Conservation (phyloP, 2,329 filamentous ascomycete species). For the Pyricularia sp. region DNA sequence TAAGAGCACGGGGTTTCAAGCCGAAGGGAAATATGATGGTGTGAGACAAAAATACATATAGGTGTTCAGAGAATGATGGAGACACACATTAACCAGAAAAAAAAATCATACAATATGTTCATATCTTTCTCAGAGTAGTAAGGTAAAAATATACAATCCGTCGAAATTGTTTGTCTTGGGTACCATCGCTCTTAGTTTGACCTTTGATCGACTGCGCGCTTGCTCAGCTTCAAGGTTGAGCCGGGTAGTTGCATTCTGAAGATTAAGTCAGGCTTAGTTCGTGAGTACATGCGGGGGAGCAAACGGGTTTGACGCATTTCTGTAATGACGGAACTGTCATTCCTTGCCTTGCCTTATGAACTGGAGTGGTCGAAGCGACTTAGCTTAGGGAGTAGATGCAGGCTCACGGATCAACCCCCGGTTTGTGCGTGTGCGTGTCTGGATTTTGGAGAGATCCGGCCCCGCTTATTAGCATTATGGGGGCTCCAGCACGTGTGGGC, state of each 20-base stretch:
- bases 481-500: neutral
- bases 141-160: no score
- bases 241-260: neutral
- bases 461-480: neutral
- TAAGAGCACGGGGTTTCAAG: neutral
- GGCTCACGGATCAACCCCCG: no score
- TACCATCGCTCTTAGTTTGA: neutral
- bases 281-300: neutral
- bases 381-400: no score
- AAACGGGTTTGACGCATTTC: neutral
- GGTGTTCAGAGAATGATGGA: neutral
- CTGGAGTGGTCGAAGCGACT: no score
- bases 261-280: neutral
- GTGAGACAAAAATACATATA: neutral
- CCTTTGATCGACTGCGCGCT: neutral
- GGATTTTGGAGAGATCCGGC: neutral
- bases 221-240: neutral
- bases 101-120: no score
- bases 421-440: no score
- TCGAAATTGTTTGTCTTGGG: neutral
- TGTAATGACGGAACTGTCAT: no score
- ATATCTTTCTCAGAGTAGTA: no score
- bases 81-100: no score
- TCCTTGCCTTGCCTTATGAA: no score
- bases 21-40: neutral